phyloP scores from a whole-genome alignment of 306 rosid genomes.

The Spatholobus suberectus region DNA sequence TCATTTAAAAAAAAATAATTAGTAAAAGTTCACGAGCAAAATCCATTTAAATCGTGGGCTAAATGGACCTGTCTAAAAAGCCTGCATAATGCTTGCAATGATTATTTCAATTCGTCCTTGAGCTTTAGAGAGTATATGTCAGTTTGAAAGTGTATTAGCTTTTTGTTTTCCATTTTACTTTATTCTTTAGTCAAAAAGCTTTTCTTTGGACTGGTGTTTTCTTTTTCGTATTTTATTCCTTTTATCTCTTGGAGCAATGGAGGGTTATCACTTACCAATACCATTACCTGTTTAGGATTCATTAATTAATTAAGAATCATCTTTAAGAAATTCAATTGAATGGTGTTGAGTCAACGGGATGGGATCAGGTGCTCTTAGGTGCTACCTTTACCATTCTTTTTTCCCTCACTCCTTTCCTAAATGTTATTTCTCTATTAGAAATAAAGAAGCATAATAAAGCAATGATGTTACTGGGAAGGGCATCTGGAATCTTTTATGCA shows the following conservation, averaged over 20 bases:
- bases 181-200: slow-evolving; percentile 19
- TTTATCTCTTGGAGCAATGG: slow-evolving; percentile 35
- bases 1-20: too few relatives aligned
- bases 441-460: slow-evolving; percentile 3
- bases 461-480: neutral
- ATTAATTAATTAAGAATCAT: slow-evolving; percentile 30
- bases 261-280: slow-evolving; percentile 30
- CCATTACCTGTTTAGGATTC: neutral
- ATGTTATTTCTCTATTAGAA: slow-evolving; percentile 9
- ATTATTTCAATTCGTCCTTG: slow-evolving; percentile 18
- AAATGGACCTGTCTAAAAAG: too few relatives aligned
- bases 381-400: slow-evolving; percentile 17
- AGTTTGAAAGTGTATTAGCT: slow-evolving; percentile 20
- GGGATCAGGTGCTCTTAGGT: slow-evolving; percentile 35
- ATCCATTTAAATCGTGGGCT: too few relatives aligned
- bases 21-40: too few relatives aligned
- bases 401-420: neutral
- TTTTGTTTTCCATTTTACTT: neutral
- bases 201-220: slow-evolving; percentile 7
- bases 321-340: slow-evolving; percentile 33
- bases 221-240: slow-evolving; percentile 30
- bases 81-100: too few relatives aligned
- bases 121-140: slow-evolving; percentile 28
- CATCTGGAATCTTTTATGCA: neutral
- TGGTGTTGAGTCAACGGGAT: slow-evolving; percentile 37